phyloP scores from a whole-genome alignment of 2,329 filamentous ascomycete species.

The Talaromyces sp. region DNA sequence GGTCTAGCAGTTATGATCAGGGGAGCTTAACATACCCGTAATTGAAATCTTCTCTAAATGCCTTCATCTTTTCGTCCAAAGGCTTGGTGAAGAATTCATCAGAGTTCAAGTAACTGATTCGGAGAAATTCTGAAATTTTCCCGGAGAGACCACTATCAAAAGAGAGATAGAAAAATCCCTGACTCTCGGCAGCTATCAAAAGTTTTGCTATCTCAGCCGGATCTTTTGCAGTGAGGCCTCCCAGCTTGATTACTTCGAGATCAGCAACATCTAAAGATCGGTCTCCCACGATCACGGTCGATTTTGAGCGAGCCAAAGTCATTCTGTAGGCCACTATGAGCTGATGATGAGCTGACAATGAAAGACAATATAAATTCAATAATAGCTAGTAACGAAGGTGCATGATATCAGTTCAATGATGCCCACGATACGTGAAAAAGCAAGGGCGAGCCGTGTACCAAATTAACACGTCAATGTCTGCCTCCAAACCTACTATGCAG shows the following conservation, averaged over 20 bases:
- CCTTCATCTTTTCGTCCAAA: conserved; percentile 2
- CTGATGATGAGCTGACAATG: background rate
- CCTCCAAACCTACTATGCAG: background rate
- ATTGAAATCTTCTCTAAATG: background rate
- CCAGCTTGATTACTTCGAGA: conserved; percentile 1
- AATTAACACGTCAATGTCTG: background rate
- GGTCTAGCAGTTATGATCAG: background rate
- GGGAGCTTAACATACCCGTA: background rate
- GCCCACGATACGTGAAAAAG: background rate
- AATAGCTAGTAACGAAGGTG: background rate
- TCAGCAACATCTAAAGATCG: background rate
- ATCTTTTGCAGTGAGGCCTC: background rate
- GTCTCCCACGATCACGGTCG: background rate
- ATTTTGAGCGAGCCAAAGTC: background rate
- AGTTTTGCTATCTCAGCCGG: background rate
- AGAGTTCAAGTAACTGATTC: background rate
- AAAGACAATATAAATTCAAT: background rate
- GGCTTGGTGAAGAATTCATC: background rate
- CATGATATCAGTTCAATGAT: background rate
- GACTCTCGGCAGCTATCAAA: background rate
- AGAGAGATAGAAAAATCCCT: background rate
- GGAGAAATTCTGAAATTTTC: background rate
- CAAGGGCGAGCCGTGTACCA: background rate
- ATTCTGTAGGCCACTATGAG: background rate
- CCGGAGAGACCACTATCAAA: background rate